phyloP scores from a whole-genome alignment of 805 yeast genomes.

The Dipodascopsis uninucleata region DNA sequence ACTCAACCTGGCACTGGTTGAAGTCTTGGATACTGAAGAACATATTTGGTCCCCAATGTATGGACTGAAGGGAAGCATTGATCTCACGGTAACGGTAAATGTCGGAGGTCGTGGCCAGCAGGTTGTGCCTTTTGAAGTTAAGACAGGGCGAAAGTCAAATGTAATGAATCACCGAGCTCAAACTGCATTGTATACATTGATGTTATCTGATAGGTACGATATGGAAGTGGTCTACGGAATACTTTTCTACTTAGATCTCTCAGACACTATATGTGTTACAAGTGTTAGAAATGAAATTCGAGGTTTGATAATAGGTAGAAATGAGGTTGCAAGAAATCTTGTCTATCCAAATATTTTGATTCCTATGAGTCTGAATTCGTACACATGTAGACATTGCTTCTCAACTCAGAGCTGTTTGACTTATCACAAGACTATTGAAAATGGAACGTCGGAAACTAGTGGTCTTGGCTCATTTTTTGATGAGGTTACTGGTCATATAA shows the following conservation, averaged over 20 bases:
- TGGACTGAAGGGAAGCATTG: constrained; percentile 87
- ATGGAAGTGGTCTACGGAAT: constrained; percentile 61
- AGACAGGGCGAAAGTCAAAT: constrained; percentile 64
- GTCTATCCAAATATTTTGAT: constrained; percentile 36
- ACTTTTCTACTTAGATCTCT: constrained; percentile 67
- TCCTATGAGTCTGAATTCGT: constrained; percentile 8
- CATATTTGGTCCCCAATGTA: constrained; percentile 86
- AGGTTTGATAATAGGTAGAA: constrained; percentile 67
- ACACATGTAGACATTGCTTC: constrained; percentile 31
- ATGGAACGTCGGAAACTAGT: constrained; percentile 52
- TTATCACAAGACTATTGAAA: constrained; percentile 53
- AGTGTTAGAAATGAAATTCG: constrained; percentile 55
- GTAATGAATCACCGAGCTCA: constrained; percentile 78
- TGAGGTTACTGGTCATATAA: constrained; percentile 50
- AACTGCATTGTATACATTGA: constrained; percentile 71
- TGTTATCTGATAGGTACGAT: constrained; percentile 73
- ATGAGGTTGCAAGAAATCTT: constrained; percentile 58
- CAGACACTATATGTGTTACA: constrained; percentile 53
- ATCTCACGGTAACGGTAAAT: constrained; percentile 72
- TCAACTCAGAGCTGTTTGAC: constrained; percentile 30
- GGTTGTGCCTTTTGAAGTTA: constrained; percentile 76
- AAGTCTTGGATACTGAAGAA: constrained; percentile 81
- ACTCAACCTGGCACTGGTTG: constrained; percentile 44
- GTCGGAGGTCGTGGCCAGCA: constrained; percentile 34
- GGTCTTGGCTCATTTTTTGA: constrained; percentile 54